Percentiles rank a stretch among this genome's conserved stretches.
Conservation (phyloP, 164 flowering plant species). For the Vitis riparia region DNA sequence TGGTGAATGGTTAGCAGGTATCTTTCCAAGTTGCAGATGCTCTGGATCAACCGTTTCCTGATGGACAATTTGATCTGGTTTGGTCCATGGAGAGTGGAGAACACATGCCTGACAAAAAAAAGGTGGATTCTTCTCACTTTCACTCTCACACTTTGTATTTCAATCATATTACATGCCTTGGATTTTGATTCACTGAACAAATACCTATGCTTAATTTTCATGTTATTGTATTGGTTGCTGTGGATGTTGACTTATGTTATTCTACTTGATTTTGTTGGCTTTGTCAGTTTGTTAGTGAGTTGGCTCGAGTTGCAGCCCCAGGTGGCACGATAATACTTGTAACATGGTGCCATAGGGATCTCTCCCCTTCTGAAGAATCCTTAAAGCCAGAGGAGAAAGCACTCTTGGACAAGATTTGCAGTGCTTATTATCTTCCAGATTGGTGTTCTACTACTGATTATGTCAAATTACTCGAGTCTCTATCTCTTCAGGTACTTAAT, state of each 20-base stretch:
- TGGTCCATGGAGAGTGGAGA: slow-evolving; percentile 99
- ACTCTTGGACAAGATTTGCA: slow-evolving; percentile 63
- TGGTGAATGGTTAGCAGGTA: slow-evolving; percentile 43
- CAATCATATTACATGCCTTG: no score
- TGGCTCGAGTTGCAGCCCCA: slow-evolving; percentile 86
- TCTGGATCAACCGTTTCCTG: slow-evolving; percentile 81
- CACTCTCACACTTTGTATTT: background rate
- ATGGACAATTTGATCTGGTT: slow-evolving; percentile 84
- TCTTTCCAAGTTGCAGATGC: slow-evolving; percentile 95
- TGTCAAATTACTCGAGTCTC: slow-evolving; percentile 59
- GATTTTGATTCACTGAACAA: no score
- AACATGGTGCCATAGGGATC: slow-evolving; percentile 93
- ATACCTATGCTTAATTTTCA: no score
- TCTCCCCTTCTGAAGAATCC: slow-evolving; percentile 60
- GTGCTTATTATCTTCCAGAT: slow-evolving; percentile 75
- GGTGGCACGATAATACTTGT: slow-evolving; percentile 86
- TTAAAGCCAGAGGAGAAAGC: slow-evolving; percentile 62
- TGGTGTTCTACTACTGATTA: slow-evolving; percentile 96
- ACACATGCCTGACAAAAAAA: slow-evolving; percentile 94
- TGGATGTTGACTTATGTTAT: background rate
- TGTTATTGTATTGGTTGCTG: no score
- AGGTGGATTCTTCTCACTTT: slow-evolving; percentile 38
- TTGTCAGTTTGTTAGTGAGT: slow-evolving; percentile 78
- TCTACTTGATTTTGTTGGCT: background rate
- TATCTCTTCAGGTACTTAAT: slow-evolving; percentile 57